Base-by-base conservation (phyloP, 2,329 filamentous ascomycete genomes). In the Penicillium sp. region DNA sequence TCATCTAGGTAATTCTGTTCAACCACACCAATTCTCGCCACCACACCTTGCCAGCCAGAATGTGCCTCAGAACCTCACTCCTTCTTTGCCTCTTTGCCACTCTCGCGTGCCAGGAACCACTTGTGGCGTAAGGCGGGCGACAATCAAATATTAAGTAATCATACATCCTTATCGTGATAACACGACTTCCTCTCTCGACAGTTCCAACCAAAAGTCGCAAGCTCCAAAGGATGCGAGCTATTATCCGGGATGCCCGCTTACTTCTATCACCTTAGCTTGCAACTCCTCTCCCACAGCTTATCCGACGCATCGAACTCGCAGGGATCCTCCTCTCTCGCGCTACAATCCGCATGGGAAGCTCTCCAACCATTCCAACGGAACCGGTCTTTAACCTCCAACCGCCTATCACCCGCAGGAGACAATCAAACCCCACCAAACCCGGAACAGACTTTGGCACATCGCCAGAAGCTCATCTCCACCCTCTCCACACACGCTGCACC, bases 201-300 rank as follows among this genome's bases (percentile, higher is more conserved):
- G 23, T 38, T 55, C 47, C 50, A 40, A 45, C n/a, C 48, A 21
- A 21, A 25, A 42, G 15, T 29, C 42, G 41, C 41, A 53, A 60
- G 29, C 50, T 47, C 56, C 61, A 59, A 49, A 61, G 43, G 43
- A 67, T 66, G 65, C 69, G 68, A 73, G 61, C 54, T 56, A 67
- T 69, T 65, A 59, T 65, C 63, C 75, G 75, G 77, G 64, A 85
- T 85, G 83, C 82, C 82, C 71, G 80, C 82, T 50, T 87, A 86
- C 71, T 87, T 86, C 72, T 88, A 85, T 68, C 84, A 88, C 67
- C 71, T 88, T 58, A 78, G 78, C 62, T 78, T 88, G 65, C 85
- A 88, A 79, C 74, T 88, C 19, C 80, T 84, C 13, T 31, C 50
- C 8, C 48, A 45, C 8, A 35, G 25, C 19, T 15, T 47, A 55